These are phyloP conservation scores for Cladosporium austrohemisphaericum DNA, from an alignment of 2,329 filamentous ascomycete species.

Conservation along the genomic window DNA sequence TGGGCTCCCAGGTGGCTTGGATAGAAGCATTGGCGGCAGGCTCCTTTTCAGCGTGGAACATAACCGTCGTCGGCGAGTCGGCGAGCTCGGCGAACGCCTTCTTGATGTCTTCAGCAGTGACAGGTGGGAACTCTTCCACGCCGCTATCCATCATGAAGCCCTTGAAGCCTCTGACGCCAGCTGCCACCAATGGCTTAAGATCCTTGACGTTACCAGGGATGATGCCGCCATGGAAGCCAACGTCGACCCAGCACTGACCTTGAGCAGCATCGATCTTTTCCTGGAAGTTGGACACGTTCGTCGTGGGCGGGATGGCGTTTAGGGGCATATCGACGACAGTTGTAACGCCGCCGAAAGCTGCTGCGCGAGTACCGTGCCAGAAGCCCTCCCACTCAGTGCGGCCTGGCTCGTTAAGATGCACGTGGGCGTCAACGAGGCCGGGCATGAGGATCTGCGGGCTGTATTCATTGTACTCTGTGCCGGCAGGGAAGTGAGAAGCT, in stretches of 20 bases:
- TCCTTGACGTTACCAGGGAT: conserved; percentile 83
- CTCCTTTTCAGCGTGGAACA: conserved; percentile 99
- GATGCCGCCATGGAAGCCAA: conserved; percentile 96
- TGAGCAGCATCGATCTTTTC: conserved; percentile 81
- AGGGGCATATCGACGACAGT: conserved; percentile 97
- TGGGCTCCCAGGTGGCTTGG: conserved; percentile 64
- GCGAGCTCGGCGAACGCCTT: conserved; percentile 78
- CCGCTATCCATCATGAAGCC: conserved; percentile 96
- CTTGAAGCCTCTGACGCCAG: conserved; percentile 92
- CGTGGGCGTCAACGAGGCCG: conserved; percentile 91
- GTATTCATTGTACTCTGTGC: conserved; percentile 75
- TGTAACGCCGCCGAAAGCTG: conserved; percentile 92
- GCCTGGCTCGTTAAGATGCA: conserved; percentile 95
- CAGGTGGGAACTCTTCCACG: conserved; percentile 91
- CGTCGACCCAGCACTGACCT: conserved; percentile 95
- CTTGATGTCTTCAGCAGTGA: conserved; percentile 73
- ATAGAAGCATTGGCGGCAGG: conserved; percentile 79
- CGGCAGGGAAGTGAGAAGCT: conserved; percentile 66
- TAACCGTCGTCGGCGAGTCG: conserved; percentile 79
- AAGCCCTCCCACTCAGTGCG: conserved; percentile 99
- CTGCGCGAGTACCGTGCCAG: conserved; percentile 87
- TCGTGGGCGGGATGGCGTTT: conserved; percentile 95
- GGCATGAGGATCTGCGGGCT: conserved; percentile 81
- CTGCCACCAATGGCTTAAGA: conserved; percentile 73
- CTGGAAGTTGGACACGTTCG: conserved; percentile 74